These are phyloP conservation scores for Austroboletus niveus DNA, from an alignment of 1,284 basidiomycete species.

Conservation along the genomic window DNA sequence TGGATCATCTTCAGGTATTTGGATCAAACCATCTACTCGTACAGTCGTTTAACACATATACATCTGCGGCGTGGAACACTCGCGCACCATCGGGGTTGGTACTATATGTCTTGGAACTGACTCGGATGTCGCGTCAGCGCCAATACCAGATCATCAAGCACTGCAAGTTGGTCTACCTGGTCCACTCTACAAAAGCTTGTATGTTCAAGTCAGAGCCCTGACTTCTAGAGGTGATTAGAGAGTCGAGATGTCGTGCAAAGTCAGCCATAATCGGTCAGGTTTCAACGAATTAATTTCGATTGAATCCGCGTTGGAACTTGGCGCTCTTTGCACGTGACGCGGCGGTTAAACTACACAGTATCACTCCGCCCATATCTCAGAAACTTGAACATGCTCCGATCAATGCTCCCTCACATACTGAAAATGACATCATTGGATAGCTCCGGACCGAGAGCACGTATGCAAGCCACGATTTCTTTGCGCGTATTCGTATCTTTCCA, in stretches of 20 bases:
- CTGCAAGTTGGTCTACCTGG: constrained; percentile 17
- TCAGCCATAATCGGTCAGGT: constrained; percentile 15
- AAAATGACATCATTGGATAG: constrained; percentile 40
- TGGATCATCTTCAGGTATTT: constrained; percentile 12
- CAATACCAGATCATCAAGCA: constrained; percentile 3
- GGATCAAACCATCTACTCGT: constrained; percentile 15
- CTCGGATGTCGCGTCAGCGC: constrained; percentile 13
- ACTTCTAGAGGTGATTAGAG: constrained; percentile 16
- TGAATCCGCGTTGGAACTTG: too few relatives aligned
- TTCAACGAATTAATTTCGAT: too few relatives aligned
- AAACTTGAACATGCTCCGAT: background rate
- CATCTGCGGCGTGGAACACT: background rate
- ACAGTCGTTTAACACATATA: constrained; percentile 6
- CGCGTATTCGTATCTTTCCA: constrained; percentile 31
- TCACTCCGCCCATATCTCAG: background rate
- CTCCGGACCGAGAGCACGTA: constrained; percentile 41
- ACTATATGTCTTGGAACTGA: constrained; percentile 16
- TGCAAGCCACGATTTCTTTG: constrained; percentile 33
- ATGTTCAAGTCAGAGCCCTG: constrained; percentile 11
- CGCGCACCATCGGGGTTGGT: constrained; percentile 16
- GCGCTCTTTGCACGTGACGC: too few relatives aligned
- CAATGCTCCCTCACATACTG: constrained; percentile 11
- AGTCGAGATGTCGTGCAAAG: constrained; percentile 25
- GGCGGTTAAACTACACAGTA: too few relatives aligned
- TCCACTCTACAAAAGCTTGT: constrained; percentile 24